Evolutionary conservation across 305 asterid genomes (phyloP).

Genomic region (Fraxinus angustifolia): DNA sequence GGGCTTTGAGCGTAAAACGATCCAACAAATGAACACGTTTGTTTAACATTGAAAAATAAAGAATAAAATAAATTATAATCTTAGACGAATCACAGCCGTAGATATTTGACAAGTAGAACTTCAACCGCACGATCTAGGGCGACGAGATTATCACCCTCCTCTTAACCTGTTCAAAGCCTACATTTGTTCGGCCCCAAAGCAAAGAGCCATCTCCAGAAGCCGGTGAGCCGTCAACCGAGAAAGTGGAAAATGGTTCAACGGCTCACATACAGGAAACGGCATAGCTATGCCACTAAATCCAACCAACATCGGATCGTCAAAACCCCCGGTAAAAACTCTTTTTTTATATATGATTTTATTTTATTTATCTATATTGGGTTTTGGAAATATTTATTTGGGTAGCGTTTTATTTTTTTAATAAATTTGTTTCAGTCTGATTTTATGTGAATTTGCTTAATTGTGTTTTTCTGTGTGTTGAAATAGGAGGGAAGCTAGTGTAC

Average conservation of each 20-base stretch:
- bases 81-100: neutral
- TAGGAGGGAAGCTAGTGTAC: slow-evolving; percentile 17
- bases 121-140: slow-evolving; percentile 1
- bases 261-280: slow-evolving; percentile 4
- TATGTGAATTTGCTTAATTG: neutral
- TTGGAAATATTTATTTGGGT: neutral
- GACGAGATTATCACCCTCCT: neutral
- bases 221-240: neutral
- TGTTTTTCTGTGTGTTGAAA: neutral
- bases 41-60: neutral
- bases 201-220: neutral
- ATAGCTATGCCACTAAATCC: slow-evolving; percentile 7
- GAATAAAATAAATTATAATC: neutral
- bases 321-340: neutral
- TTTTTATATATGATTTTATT: neutral
- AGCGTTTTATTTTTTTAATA: neutral
- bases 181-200: neutral
- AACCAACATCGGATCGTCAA: neutral
- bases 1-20: neutral
- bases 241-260: neutral
- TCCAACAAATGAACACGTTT: neutral
- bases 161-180: neutral
- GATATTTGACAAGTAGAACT: neutral
- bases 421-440: neutral
- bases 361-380: neutral